Conservation (phyloP, 2,329 filamentous ascomycete genomes). For the Hawksworthiomyces lignivorus region DNA sequence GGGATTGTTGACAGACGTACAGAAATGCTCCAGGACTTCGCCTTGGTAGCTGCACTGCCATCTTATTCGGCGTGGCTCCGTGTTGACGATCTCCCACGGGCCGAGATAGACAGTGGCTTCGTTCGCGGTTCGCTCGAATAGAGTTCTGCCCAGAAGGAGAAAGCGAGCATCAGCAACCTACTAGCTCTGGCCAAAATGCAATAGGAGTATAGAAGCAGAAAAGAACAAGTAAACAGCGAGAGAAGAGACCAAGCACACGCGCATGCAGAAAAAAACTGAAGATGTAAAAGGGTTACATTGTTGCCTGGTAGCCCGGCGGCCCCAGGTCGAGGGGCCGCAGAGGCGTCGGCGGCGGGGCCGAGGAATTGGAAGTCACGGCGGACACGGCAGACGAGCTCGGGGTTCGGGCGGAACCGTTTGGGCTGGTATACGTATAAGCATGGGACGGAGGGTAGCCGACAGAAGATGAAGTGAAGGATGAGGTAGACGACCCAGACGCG, state of each 20-base stretch:
- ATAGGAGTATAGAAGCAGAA: conserved; percentile 6
- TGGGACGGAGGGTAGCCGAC: conserved; percentile 34
- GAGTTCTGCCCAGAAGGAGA: conserved; percentile 26
- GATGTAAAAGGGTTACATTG: conserved; percentile 36
- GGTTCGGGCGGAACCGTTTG: conserved; percentile 38
- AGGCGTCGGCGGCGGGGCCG: conserved; percentile 30
- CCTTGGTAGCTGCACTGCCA: conserved; percentile 47
- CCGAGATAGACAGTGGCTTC: conserved; percentile 44
- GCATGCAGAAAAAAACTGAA: conserved; percentile 15
- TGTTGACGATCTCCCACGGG: conserved; percentile 44
- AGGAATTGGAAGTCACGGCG: conserved; percentile 31
- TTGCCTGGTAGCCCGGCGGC: conserved; percentile 46
- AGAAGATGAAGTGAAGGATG: conserved; percentile 40
- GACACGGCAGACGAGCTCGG: conserved; percentile 38
- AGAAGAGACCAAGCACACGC: conserved; percentile 6
- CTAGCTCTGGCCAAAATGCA: no score
- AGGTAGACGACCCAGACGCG: conserved; percentile 34
- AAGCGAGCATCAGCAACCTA: no score
- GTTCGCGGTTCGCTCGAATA: conserved; percentile 42
- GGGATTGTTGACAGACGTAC: conserved; percentile 32
- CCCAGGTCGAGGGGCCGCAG: conserved; percentile 42
- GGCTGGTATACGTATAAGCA: conserved; percentile 34
- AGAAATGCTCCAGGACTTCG: conserved; percentile 43
- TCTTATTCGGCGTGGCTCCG: conserved; percentile 39
- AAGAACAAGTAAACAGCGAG: background rate